A percentile compares a stretch with the other conserved stretches of the same genome.
These are phyloP conservation scores for Lactarius psammicola DNA, from an alignment of 768 basidiomycete species.

Conservation along the genomic window DNA sequence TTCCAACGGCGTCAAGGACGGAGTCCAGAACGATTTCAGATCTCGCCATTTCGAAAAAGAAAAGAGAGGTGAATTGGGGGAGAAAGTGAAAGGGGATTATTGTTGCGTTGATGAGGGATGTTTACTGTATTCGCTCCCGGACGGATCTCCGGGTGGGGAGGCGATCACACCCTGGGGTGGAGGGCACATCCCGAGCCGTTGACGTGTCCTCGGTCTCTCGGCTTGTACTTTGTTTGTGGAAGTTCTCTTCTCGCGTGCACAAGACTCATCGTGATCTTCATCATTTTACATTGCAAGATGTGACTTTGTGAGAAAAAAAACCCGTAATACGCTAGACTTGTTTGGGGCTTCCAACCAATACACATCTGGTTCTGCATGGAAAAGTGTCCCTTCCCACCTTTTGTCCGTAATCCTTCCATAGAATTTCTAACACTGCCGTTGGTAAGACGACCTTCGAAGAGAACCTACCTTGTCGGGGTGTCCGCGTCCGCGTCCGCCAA, in stretches of 20 bases:
- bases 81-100: background rate
- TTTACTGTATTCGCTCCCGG: background rate
- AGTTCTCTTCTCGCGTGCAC: background rate
- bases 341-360: background rate
- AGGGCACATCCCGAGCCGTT: background rate
- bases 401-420: background rate
- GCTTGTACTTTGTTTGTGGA: background rate
- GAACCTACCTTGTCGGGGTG: background rate
- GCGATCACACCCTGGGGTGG: background rate
- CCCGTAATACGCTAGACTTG: background rate
- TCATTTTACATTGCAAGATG: background rate
- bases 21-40: slow-evolving; percentile 67
- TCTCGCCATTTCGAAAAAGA: slow-evolving; percentile 36
- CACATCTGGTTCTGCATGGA: background rate
- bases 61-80: background rate
- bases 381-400: background rate
- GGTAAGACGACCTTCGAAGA: background rate
- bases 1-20: slow-evolving; percentile 82
- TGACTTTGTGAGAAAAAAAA: background rate
- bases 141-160: background rate
- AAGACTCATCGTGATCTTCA: background rate
- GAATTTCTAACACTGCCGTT: background rate
- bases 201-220: background rate
- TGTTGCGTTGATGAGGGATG: background rate
- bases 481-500: background rate